Evolutionary conservation across 2,329 filamentous ascomycete species (phyloP).

Genomic region (Aspergillus quadricinctus): DNA sequence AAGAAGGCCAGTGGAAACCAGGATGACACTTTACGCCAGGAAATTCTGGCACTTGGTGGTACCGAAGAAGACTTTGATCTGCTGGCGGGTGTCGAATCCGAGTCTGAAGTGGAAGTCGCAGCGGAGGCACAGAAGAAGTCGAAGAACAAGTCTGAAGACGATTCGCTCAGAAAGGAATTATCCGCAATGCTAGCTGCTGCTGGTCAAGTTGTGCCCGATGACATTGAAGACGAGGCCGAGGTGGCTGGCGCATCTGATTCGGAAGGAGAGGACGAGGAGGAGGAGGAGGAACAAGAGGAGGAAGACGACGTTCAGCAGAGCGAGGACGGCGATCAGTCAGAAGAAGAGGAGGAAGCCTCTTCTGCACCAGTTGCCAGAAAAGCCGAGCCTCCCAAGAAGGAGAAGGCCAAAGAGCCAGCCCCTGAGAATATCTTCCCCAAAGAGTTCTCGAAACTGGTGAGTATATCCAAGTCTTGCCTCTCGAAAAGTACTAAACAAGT

Average conservation of each 20-base stretch:
- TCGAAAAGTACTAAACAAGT: constrained; percentile 6
- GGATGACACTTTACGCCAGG: constrained; percentile 36
- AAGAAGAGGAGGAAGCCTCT: constrained; percentile 28
- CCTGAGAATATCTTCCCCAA: constrained; percentile 28
- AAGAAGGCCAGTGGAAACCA: constrained; percentile 22
- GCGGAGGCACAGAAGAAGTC: constrained; percentile 18
- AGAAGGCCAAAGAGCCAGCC: constrained; percentile 14
- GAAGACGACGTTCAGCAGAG: constrained; percentile 27
- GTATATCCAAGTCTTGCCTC: constrained; percentile 4
- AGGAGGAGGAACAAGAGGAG: constrained; percentile 36
- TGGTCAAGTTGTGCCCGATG: constrained; percentile 34
- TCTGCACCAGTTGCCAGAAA: constrained; percentile 16
- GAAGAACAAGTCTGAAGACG: constrained; percentile 26
- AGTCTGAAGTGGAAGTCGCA: constrained; percentile 42
- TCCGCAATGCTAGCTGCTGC: constrained; percentile 33
- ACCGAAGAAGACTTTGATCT: constrained; percentile 48
- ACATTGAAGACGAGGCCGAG: constrained; percentile 29
- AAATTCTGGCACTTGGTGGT: constrained; percentile 45
- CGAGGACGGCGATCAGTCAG: constrained; percentile 28
- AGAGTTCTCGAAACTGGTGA: constrained; percentile 33
- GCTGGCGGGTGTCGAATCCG: constrained; percentile 42
- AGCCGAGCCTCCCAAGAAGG: constrained; percentile 20
- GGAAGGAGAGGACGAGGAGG: constrained; percentile 38
- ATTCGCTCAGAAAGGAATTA: constrained; percentile 39
- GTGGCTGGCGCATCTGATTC: constrained; percentile 21